Percentiles rank a stretch among this genome's conserved stretches.
Evolutionary conservation across 192 early-diverging fungal species (phyloP).

Genomic region (Endogone sp.): DNA sequence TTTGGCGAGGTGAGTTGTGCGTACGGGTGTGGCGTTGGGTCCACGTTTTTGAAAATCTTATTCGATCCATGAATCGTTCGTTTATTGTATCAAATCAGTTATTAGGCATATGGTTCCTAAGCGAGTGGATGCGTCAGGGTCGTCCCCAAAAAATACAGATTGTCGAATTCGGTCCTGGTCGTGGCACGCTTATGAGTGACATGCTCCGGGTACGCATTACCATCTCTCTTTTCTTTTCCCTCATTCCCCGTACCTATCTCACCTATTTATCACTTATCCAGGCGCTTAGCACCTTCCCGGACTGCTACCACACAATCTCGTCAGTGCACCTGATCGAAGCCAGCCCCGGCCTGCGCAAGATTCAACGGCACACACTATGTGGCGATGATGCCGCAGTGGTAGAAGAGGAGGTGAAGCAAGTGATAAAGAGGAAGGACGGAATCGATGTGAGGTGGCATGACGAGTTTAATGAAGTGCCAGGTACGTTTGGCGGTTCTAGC

Average conservation of each 20-base stretch:
- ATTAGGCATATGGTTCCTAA: slow-evolving; percentile 84
- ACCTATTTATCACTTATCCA: slow-evolving; percentile 19
- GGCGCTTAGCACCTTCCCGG: slow-evolving; percentile 63
- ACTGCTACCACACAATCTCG: slow-evolving; percentile 56
- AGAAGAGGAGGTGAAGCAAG: slow-evolving; percentile 22
- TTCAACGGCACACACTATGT: slow-evolving; percentile 56
- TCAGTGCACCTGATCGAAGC: slow-evolving; percentile 83
- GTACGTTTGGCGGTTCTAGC: no score
- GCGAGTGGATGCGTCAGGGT: slow-evolving; percentile 75
- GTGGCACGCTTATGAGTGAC: slow-evolving; percentile 93
- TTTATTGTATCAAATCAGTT: slow-evolving; percentile 37
- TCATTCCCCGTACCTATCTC: slow-evolving; percentile 3
- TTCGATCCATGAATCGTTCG: no score
- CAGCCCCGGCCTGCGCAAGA: slow-evolving; percentile 66
- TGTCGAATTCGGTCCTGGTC: slow-evolving; percentile 87
- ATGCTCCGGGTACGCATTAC: slow-evolving; percentile 70
- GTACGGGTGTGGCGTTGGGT: no score
- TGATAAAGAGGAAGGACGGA: slow-evolving; percentile 21
- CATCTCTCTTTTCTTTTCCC: background rate
- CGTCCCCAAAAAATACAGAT: slow-evolving; percentile 52
- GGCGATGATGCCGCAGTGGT: slow-evolving; percentile 18
- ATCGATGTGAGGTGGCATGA: slow-evolving; percentile 64
- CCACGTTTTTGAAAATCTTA: slow-evolving; percentile 5
- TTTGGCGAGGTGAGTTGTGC: slow-evolving; percentile 88
- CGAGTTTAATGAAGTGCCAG: slow-evolving; percentile 54